Evolutionary conservation across 306 rosid genomes (phyloP).

Genomic region (Hippophae tibetana): DNA sequence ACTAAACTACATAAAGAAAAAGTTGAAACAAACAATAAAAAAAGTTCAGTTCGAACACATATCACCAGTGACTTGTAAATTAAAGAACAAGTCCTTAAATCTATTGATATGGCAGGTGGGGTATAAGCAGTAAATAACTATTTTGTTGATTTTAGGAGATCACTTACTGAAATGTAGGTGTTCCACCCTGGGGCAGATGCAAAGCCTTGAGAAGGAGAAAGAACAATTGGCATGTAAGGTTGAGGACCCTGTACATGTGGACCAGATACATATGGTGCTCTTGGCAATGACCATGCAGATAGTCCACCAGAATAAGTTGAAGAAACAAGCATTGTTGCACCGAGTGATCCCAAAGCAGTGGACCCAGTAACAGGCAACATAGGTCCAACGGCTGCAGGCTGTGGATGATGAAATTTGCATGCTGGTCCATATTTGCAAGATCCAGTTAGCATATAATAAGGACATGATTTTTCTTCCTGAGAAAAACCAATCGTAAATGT

Average conservation of each 20-base stretch:
- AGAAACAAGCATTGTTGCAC: conserved; percentile 43
- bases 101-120: neutral
- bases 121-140: neutral
- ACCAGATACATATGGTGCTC: conserved; percentile 62
- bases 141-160: neutral
- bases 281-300: conserved; percentile 60
- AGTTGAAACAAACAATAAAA: neutral
- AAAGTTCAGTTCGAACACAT: neutral
- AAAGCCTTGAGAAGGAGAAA: conserved; percentile 64
- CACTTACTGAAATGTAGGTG: conserved; percentile 57
- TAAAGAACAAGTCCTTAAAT: neutral
- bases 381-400: conserved; percentile 46
- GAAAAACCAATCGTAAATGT: conserved; percentile 6
- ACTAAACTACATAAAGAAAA: neutral
- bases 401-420: conserved; percentile 92
- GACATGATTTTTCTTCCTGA: conserved; percentile 84
- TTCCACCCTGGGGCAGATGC: conserved; percentile 41
- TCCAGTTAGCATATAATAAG: conserved; percentile 83
- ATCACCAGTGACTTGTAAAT: neutral
- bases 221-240: conserved; percentile 56
- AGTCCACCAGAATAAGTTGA: conserved; percentile 59
- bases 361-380: conserved; percentile 36
- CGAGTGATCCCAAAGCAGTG: conserved; percentile 37
- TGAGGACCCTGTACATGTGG: conserved; percentile 39
- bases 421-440: conserved; percentile 86